Conservation (phyloP, 805 yeast genomes). For the Lipomyces spencermartinsiae region DNA sequence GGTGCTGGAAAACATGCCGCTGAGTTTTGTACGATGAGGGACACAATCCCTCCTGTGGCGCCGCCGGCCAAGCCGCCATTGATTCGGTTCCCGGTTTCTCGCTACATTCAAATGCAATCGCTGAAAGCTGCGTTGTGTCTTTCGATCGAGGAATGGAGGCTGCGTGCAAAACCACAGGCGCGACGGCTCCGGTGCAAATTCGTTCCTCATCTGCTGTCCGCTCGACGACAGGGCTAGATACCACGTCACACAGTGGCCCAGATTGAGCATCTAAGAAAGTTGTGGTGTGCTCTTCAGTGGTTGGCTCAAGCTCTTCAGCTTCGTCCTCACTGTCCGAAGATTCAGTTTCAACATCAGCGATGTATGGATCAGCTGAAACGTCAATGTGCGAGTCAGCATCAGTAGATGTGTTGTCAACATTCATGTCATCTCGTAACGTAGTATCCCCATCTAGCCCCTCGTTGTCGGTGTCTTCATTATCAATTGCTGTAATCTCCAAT, state of each 20-base stretch:
- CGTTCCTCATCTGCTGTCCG: neutral
- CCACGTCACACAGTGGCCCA: neutral
- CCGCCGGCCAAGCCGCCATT: neutral
- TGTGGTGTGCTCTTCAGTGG: neutral
- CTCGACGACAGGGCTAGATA: neutral
- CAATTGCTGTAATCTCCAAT: conserved; percentile 18
- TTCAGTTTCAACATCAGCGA: neutral
- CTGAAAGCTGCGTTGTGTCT: neutral
- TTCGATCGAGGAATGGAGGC: neutral
- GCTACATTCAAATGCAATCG: neutral
- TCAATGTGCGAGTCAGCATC: neutral
- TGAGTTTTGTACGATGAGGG: neutral
- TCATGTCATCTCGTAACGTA: conserved; percentile 23
- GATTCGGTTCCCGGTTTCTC: neutral
- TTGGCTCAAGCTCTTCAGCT: neutral
- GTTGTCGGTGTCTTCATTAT: neutral
- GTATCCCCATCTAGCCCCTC: conserved; percentile 18
- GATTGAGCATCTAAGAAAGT: neutral
- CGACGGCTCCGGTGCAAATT: neutral
- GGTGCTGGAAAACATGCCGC: neutral
- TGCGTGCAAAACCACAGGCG: neutral
- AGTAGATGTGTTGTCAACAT: conserved; percentile 2
- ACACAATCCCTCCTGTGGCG: neutral
- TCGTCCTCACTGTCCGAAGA: neutral
- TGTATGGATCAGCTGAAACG: neutral